phyloP scores from a whole-genome alignment of 2,329 filamentous ascomycete genomes.

The Claviceps fusiformis region DNA sequence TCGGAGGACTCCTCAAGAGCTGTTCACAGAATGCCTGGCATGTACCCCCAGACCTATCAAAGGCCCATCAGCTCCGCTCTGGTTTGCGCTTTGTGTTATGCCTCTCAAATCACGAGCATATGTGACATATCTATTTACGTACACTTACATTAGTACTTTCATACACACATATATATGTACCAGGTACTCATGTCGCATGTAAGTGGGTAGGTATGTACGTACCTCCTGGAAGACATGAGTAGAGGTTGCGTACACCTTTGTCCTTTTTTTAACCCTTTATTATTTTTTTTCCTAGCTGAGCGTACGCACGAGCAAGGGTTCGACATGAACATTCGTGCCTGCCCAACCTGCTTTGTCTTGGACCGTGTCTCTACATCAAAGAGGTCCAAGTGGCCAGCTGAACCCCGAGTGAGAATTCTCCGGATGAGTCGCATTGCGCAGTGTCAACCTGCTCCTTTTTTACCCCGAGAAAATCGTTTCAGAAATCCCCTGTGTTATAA shows the following conservation, averaged over 20 bases:
- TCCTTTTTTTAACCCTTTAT: neutral
- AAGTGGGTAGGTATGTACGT: too few species aligned
- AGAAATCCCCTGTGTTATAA: neutral
- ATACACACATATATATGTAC: neutral
- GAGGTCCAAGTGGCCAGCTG: slow-evolving; percentile 3
- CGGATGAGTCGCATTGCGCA: neutral
- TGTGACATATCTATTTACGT: too few species aligned
- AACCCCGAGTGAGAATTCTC: neutral
- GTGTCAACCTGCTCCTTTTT: neutral
- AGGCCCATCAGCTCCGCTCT: neutral
- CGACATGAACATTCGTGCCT: neutral
- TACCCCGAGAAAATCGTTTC: neutral
- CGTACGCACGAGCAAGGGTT: slow-evolving; percentile 1
- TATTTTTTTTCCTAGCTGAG: neutral
- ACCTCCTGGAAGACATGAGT: neutral
- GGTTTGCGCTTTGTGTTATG: neutral
- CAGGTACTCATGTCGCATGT: too few species aligned
- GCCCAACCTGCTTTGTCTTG: slow-evolving; percentile 2
- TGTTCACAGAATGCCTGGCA: neutral
- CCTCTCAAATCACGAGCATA: neutral
- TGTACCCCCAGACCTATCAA: neutral
- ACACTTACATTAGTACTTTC: too few species aligned
- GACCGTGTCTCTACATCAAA: slow-evolving; percentile 1
- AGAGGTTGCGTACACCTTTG: neutral
- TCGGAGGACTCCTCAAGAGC: neutral